These are phyloP conservation scores for Wickerhamiella domercqiae DNA, from an alignment of 805 yeast species.

Conservation along the genomic window DNA sequence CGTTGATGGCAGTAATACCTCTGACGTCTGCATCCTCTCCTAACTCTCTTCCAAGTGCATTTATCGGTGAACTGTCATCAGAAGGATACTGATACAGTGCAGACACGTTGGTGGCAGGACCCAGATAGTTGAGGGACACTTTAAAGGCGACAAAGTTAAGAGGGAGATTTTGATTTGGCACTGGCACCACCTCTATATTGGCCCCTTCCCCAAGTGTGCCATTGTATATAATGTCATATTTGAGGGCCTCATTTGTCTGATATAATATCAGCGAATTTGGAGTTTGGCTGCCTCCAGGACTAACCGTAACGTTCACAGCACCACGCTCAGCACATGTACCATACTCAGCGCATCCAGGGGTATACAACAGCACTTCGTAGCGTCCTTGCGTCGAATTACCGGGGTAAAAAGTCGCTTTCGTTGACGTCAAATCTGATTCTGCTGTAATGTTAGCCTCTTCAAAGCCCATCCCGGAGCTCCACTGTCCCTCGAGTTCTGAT, in stretches of 20 bases:
- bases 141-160: slow-evolving; percentile 59
- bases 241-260: slow-evolving; percentile 67
- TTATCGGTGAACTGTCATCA: slow-evolving; percentile 33
- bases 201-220: slow-evolving; percentile 46
- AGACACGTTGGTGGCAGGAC: slow-evolving; percentile 28
- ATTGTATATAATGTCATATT: slow-evolving; percentile 61
- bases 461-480: background rate
- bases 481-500: background rate
- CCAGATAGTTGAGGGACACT: slow-evolving; percentile 31
- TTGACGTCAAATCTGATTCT: slow-evolving; percentile 19
- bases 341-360: slow-evolving; percentile 75
- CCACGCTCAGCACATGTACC: slow-evolving; percentile 58
- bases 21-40: slow-evolving; percentile 30
- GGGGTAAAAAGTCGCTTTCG: slow-evolving; percentile 43
- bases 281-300: slow-evolving; percentile 30
- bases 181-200: slow-evolving; percentile 22
- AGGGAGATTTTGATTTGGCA: slow-evolving; percentile 19
- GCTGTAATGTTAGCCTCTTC: slow-evolving; percentile 14
- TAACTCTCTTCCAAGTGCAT: slow-evolving; percentile 23
- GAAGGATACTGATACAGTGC: slow-evolving; percentile 61
- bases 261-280: slow-evolving; percentile 36
- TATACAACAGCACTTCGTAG: slow-evolving; percentile 55
- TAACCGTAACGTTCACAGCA: slow-evolving; percentile 58
- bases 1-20: slow-evolving; percentile 19
- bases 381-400: slow-evolving; percentile 58